Evolutionary conservation across 2,329 filamentous ascomycete species (phyloP).

Genomic region (Sclerotinia trifoliorum): DNA sequence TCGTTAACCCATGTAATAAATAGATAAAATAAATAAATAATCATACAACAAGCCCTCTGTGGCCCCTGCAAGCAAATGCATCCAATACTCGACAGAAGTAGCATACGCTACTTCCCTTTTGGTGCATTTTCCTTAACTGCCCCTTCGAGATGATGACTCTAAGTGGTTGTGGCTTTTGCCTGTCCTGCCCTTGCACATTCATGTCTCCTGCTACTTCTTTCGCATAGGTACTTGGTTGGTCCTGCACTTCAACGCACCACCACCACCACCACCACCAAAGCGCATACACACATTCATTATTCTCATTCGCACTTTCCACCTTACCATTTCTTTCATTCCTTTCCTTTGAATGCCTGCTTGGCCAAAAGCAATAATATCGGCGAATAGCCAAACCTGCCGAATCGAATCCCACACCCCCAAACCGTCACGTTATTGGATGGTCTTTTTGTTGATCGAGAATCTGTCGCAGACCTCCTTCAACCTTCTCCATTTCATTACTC

Average conservation of each 20-base stretch:
- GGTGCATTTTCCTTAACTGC: constrained; percentile 1
- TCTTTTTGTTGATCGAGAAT: constrained; percentile 11
- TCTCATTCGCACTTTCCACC: neutral
- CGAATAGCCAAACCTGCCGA: neutral
- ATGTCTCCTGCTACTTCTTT: neutral
- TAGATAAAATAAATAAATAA: constrained; percentile 1
- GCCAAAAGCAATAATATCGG: constrained; percentile 4
- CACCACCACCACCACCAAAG: neutral
- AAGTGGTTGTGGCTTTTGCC: neutral
- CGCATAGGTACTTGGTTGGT: neutral
- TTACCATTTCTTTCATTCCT: neutral
- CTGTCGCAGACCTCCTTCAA: constrained; percentile 20
- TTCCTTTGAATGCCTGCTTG: neutral
- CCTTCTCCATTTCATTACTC: neutral
- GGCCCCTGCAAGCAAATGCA: neutral
- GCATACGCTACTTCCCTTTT: neutral
- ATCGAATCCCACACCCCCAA: neutral
- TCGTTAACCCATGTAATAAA: neutral
- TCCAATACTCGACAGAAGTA: neutral
- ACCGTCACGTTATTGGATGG: constrained; percentile 15
- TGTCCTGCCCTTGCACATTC: neutral
- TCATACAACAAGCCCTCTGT: neutral
- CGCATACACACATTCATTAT: constrained; percentile 3
- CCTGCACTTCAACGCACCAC: neutral
- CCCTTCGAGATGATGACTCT: neutral